A percentile compares a stretch with the other conserved stretches of the same genome.
These are phyloP conservation scores for Mycena belliarum DNA, from an alignment of 768 basidiomycete species.

Conservation along the genomic window DNA sequence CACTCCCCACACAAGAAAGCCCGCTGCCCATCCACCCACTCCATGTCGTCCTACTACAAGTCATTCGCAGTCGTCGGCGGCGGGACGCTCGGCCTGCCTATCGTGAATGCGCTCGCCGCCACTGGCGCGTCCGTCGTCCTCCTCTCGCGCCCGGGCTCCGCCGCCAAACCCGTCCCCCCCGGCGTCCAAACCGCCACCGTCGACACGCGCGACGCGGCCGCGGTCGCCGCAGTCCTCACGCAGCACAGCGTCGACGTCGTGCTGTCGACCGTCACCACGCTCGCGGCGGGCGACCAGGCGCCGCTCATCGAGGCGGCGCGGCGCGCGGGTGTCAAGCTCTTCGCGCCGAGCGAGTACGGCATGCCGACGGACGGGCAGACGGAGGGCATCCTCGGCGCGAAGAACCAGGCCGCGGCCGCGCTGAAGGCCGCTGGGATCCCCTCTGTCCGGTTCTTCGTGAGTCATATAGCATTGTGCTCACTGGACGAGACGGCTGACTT, in stretches of 20 bases:
- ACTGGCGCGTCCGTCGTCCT: slow-evolving; percentile 30
- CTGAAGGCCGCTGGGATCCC: slow-evolving; percentile 33
- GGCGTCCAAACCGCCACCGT: slow-evolving; percentile 30
- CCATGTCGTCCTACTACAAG: background rate
- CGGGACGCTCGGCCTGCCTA: slow-evolving; percentile 25
- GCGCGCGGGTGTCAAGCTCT: slow-evolving; percentile 36
- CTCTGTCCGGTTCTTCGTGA: slow-evolving; percentile 32
- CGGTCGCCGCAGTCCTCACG: slow-evolving; percentile 28
- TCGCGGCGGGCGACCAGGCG: slow-evolving; percentile 25
- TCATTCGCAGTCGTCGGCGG: slow-evolving; percentile 10
- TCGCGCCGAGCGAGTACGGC: slow-evolving; percentile 42
- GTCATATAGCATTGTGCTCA: background rate
- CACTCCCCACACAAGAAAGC: no score
- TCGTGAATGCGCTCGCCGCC: slow-evolving; percentile 48
- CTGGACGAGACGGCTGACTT: background rate
- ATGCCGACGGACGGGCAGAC: slow-evolving; percentile 33
- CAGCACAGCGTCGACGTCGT: slow-evolving; percentile 37
- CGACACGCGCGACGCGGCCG: slow-evolving; percentile 26
- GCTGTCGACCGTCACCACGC: slow-evolving; percentile 33
- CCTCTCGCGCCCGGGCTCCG: slow-evolving; percentile 16
- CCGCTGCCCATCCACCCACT: background rate
- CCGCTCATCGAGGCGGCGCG: slow-evolving; percentile 37
- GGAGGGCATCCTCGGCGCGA: slow-evolving; percentile 25
- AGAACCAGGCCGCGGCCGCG: slow-evolving; percentile 33
- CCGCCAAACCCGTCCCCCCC: slow-evolving; percentile 10